Conservation (phyloP, 2,329 filamentous ascomycete species). For the Trichoderma lentiforme region DNA sequence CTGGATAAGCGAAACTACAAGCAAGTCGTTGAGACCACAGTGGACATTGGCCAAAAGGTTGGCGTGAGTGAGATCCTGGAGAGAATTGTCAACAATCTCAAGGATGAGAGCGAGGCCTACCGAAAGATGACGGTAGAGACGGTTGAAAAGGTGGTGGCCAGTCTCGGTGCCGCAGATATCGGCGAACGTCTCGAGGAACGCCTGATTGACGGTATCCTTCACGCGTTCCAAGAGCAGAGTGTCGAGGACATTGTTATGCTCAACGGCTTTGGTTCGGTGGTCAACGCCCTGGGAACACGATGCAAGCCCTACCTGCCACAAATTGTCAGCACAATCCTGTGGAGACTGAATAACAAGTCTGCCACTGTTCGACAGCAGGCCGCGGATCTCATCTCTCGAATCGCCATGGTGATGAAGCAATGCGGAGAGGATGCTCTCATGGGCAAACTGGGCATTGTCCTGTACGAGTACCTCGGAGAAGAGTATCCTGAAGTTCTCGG, state of each 20-base stretch:
- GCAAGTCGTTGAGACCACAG: slow-evolving; percentile 96
- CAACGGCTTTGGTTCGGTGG: slow-evolving; percentile 95
- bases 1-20: slow-evolving; percentile 96
- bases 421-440: slow-evolving; percentile 94
- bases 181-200: slow-evolving; percentile 89
- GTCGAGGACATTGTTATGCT: slow-evolving; percentile 95
- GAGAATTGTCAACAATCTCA: slow-evolving; percentile 88
- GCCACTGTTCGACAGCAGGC: slow-evolving; percentile 95
- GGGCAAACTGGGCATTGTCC: slow-evolving; percentile 88
- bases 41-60: slow-evolving; percentile 97
- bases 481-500: slow-evolving; percentile 97
- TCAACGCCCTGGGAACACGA: slow-evolving; percentile 87
- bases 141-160: slow-evolving; percentile 91
- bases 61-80: slow-evolving; percentile 93
- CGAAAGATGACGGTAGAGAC: slow-evolving; percentile 99
- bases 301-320: slow-evolving; percentile 97
- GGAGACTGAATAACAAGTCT: slow-evolving; percentile 96
- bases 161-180: slow-evolving; percentile 89
- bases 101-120: slow-evolving; percentile 97
- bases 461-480: slow-evolving; percentile 98
- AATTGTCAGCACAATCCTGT: slow-evolving; percentile 94
- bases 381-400: slow-evolving; percentile 91
- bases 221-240: slow-evolving; percentile 96
- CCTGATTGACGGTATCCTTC: slow-evolving; percentile 89
- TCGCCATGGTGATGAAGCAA: slow-evolving; percentile 98